Evolutionary conservation across 169 alveolate species (phyloP), one percentile per base, ranked within the genome.

Genomic region (Eimeria falciformis): DNA sequence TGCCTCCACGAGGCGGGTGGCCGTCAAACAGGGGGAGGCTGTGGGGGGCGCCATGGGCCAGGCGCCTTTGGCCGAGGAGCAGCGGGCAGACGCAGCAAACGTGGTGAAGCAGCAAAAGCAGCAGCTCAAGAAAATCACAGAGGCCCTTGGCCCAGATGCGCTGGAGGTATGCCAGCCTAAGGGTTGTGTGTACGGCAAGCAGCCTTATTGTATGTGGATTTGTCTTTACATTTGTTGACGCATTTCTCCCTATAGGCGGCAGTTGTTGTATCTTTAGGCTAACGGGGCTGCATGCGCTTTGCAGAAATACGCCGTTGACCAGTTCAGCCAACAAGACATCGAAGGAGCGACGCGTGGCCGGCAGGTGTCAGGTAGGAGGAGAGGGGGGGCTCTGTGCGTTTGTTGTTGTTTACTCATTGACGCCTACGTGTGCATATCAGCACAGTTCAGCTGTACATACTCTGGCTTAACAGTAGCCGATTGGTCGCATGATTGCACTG

Each of bases 1-100:
- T 21, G 46, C 85, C 5, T 47, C 81, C 53, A 25, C 85, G 17
- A 21, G 73, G 84, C 50, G 88, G 45, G 62, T 69, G 45, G 91
- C 77, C 7, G 66, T 69, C 2, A 66, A 78, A 55, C 91, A 78
- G 43, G 91, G 94, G 40, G 86, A 11, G 17, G 86, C 71, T 7
- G 75, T 73, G 27, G 91, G 77, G 43, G 79, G 77, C 0, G 94
- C 29, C 47, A 62, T 46, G 18, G 81, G 87, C 45, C 50, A 50
- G 69, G 78, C 23, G 53, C 47, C 85, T 21, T 79, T 92, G 21
- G 79, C 55, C 7, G 93, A 83, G 40, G 94, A 82, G 90, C 94
- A 83, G 75, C 79, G 69, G 23, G 92, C 47, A 25, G 90, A 56
- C n/a, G 92, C 93, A 37, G 79, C 47, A 55, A 33, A 33, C 6